Percentiles rank a stretch among this genome's conserved stretches.
Conservation (phyloP, 108 stramenopile species). For the Licmophora abbreviata region DNA sequence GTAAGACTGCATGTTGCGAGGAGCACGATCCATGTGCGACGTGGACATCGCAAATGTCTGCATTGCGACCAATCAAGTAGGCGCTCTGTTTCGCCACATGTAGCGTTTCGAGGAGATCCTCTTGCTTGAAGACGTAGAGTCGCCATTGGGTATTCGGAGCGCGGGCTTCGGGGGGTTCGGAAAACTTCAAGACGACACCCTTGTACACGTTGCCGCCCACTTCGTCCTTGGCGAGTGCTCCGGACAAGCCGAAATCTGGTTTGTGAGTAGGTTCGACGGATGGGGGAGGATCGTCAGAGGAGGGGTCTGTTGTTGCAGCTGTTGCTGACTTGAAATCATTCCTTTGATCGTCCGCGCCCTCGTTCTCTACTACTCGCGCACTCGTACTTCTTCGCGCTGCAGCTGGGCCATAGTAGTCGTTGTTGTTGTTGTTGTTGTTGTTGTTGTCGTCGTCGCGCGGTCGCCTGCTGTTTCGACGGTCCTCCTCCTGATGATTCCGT, state of each 20-base stretch:
- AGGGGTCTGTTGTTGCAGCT: too few species aligned
- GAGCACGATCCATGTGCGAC: conserved; percentile 80
- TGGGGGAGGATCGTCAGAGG: too few species aligned
- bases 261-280: conserved; percentile 48
- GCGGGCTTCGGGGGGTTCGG: conserved; percentile 92
- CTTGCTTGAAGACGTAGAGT: conserved; percentile 85
- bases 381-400: too few species aligned
- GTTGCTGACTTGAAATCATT: too few species aligned
- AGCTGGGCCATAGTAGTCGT: too few species aligned
- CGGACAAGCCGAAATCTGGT: conserved; percentile 91
- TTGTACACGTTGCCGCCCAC: conserved; percentile 85
- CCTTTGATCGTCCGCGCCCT: conserved; percentile 13
- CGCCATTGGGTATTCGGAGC: conserved; percentile 89
- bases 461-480: conserved; percentile 17
- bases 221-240: conserved; percentile 88
- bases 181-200: conserved; percentile 89
- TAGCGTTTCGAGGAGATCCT: conserved; percentile 65
- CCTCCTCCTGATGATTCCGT: conserved; percentile 10
- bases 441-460: conserved; percentile 16
- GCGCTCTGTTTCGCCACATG: conserved; percentile 86
- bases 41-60: conserved; percentile 81
- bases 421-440: conserved; percentile 15
- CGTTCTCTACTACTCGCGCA: too few species aligned
- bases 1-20: conserved; percentile 95
- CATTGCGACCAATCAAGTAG: conserved; percentile 89